Evolutionary conservation across 2,329 filamentous ascomycete species (phyloP).

Genomic region (Xenosphaeropsis pyriputrescens): DNA sequence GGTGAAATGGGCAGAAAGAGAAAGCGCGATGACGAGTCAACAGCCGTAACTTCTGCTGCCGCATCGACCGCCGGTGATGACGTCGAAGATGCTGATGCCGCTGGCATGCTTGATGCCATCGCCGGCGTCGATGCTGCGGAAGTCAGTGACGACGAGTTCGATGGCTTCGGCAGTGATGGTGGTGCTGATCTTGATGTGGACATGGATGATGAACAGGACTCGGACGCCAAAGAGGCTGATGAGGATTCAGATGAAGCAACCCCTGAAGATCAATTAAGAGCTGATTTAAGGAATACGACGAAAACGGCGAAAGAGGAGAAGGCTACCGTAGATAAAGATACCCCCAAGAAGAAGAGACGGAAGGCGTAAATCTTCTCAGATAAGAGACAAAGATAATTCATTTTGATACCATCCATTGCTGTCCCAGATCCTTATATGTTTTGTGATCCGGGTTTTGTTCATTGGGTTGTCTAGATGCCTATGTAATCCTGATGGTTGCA

Average conservation of each 20-base stretch:
- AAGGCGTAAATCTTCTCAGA: too few relatives aligned
- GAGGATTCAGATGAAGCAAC: not conserved
- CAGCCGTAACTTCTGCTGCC: slow-evolving; percentile 22
- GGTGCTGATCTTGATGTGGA: not conserved
- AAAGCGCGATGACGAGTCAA: slow-evolving; percentile 39
- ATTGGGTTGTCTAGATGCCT: too few relatives aligned
- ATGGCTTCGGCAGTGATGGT: slow-evolving; percentile 1
- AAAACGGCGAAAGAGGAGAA: too few relatives aligned
- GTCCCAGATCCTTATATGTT: too few relatives aligned
- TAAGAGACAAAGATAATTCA: too few relatives aligned
- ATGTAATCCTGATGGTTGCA: too few relatives aligned
- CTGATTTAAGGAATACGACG: too few relatives aligned
- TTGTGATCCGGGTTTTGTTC: too few relatives aligned
- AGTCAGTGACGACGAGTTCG: slow-evolving; percentile 1
- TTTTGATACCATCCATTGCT: too few relatives aligned
- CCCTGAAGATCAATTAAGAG: not conserved
- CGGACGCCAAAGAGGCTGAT: not conserved
- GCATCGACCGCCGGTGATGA: slow-evolving; percentile 17
- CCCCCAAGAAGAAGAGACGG: too few relatives aligned
- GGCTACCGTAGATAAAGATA: too few relatives aligned
- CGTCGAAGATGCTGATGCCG: slow-evolving; percentile 13
- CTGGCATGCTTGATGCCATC: slow-evolving; percentile 7
- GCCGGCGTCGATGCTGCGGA: slow-evolving; percentile 1
- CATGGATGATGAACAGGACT: not conserved
- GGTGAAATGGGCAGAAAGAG: slow-evolving; percentile 84